Base-by-base conservation (phyloP, 2,329 filamentous ascomycete species). In the Ophiostoma fasciatum region DNA sequence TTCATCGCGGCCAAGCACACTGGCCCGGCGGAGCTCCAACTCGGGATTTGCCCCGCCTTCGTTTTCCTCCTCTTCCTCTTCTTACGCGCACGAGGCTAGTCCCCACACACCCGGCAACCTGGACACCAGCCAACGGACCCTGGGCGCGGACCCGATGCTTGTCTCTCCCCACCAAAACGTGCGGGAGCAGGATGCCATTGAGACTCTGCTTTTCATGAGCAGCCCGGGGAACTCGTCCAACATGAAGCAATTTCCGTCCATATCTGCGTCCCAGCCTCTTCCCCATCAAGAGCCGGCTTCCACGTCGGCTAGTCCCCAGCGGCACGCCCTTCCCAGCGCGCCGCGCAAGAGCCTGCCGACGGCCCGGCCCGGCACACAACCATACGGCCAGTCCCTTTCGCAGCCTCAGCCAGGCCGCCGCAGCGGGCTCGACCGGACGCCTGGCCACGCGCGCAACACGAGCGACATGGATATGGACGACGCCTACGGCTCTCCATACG, bases 191-290 rank as follows among this genome's bases (percentile, higher is more conserved):
- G 82, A 88, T 48, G 82, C 82, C 6, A 74, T 88, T 31, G 82
- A 87, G 50, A 79, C 80, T 1, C 58, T 90, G 18, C 62, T 88
- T 19, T 85, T 87, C 49, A 80, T 90, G 74, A 84, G 81, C 49
- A 82, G 78, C 43, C 80, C 80, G 0, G 77, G 77, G 13, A 81
- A 82, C 53, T 78, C 78, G 30, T 63, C 69, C 28, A 74, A 72
- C 41, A 55, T 77, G 46, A 71, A 71, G 43, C 68, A 70, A 41
- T 73, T 73, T 39, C 63, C 68, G 4, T 31, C 35, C 1, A 46
- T 54, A 11, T 55, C 59, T 2, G 54, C 59, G 2, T 50, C 54
- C 1, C 53, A 60, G 20, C 56, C 56, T 2, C 40, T 50, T 1
- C 56, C 61, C 37, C 35, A 38, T 6, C 34, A 31, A n/a, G 27